Conservation (phyloP, 768 basidiomycete genomes). For the Termitomyces sp. region DNA sequence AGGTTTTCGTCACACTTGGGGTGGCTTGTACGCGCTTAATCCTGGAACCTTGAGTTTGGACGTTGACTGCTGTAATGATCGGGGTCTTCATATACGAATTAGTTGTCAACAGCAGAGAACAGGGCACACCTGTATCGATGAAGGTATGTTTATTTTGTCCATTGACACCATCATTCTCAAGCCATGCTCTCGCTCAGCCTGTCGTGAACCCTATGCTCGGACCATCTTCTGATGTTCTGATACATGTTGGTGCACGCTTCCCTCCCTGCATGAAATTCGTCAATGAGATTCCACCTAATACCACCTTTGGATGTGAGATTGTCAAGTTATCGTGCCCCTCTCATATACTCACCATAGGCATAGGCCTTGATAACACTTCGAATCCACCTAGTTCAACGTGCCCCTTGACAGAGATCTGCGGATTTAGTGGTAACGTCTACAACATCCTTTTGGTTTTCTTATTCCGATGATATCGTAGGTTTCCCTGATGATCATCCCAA, state of each 20-base stretch:
- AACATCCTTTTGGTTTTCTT: slow-evolving; percentile 22
- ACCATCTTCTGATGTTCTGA: slow-evolving; percentile 77
- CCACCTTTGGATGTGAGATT: slow-evolving; percentile 55
- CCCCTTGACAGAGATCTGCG: slow-evolving; percentile 78
- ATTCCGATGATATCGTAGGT: slow-evolving; percentile 20
- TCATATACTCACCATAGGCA: background rate
- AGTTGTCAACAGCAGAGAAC: slow-evolving; percentile 64
- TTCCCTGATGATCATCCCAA: slow-evolving; percentile 38
- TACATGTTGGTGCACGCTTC: slow-evolving; percentile 87
- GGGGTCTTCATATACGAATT: slow-evolving; percentile 82
- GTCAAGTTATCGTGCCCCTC: background rate
- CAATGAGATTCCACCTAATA: slow-evolving; percentile 45
- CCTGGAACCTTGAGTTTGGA: slow-evolving; percentile 44
- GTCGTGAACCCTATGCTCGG: slow-evolving; percentile 88
- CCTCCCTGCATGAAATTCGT: slow-evolving; percentile 89
- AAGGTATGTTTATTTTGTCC: slow-evolving; percentile 42
- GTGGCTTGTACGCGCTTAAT: slow-evolving; percentile 9
- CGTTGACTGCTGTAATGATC: slow-evolving; percentile 60
- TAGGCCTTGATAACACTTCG: slow-evolving; percentile 80
- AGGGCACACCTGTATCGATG: slow-evolving; percentile 83
- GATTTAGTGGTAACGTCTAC: slow-evolving; percentile 62
- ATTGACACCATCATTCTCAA: background rate
- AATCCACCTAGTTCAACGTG: slow-evolving; percentile 72
- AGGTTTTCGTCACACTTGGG: slow-evolving; percentile 8
- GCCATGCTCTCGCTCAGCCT: slow-evolving; percentile 39